These are phyloP conservation scores for Fusarium metavorans DNA, from an alignment of 2,329 filamentous ascomycete species.

Conservation along the genomic window DNA sequence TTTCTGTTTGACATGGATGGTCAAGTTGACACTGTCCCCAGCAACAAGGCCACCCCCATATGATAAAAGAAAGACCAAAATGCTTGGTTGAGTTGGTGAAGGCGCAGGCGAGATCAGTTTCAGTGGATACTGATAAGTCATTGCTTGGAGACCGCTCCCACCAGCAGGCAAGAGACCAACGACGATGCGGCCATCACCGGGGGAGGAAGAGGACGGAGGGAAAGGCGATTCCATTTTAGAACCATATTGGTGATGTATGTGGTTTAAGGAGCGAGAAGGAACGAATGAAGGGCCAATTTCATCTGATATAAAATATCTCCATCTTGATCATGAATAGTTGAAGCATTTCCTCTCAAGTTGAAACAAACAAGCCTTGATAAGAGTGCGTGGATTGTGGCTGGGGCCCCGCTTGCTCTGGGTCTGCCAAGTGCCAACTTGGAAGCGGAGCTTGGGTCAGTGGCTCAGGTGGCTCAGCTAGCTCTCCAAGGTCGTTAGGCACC, in stretches of 20 bases:
- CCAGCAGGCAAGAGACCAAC: slow-evolving; percentile 78
- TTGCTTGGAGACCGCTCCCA: slow-evolving; percentile 76
- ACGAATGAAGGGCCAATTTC: not conserved
- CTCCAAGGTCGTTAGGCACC: slow-evolving; percentile 3
- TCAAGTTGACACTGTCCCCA: slow-evolving; percentile 83
- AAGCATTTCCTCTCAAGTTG: not conserved
- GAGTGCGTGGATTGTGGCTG: slow-evolving; percentile 32
- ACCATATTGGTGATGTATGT: slow-evolving; percentile 34
- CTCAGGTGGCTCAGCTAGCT: slow-evolving; percentile 8
- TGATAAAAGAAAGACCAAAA: slow-evolving; percentile 89
- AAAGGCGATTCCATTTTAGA: slow-evolving; percentile 75
- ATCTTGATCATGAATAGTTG: slow-evolving; percentile 16
- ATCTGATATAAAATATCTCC: slow-evolving; percentile 18
- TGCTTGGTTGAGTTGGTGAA: slow-evolving; percentile 71
- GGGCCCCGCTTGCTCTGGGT: slow-evolving; percentile 22
- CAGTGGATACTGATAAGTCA: slow-evolving; percentile 93
- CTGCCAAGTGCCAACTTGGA: not conserved
- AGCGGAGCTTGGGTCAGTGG: not conserved
- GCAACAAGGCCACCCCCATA: slow-evolving; percentile 95
- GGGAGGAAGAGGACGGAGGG: slow-evolving; percentile 75
- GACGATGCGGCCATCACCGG: slow-evolving; percentile 84
- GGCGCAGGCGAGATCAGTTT: slow-evolving; percentile 89
- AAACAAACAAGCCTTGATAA: not conserved
- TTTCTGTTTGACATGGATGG: slow-evolving; percentile 71
- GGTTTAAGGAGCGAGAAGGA: not conserved